Percentiles rank a stretch among this genome's conserved stretches.
Conservation (phyloP, 2,329 filamentous ascomycete genomes). For the Beauveria sp. region DNA sequence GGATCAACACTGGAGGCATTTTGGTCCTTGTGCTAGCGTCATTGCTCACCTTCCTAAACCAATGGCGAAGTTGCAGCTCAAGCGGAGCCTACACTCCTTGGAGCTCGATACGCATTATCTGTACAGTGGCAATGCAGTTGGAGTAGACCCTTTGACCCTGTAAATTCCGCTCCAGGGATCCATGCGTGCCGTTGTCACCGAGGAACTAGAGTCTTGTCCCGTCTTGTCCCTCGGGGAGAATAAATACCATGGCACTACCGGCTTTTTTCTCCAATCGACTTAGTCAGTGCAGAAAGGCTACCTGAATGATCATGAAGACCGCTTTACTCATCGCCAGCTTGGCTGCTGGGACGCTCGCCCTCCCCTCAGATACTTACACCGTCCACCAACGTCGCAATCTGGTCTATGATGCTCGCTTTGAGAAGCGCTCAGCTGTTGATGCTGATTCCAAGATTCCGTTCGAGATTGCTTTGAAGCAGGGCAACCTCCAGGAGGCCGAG, state of each 20-base stretch:
- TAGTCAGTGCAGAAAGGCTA: neutral
- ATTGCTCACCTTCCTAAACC: constrained; percentile 8
- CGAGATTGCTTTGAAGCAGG: constrained; percentile 36
- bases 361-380: constrained; percentile 18
- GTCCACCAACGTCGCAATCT: constrained; percentile 25
- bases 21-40: constrained; percentile 4
- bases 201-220: neutral
- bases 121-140: neutral
- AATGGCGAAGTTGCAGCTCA: neutral
- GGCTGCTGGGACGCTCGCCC: constrained; percentile 13
- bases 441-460: constrained; percentile 23
- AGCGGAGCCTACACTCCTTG: neutral
- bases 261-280: neutral
- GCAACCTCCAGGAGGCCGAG: constrained; percentile 37
- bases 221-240: neutral
- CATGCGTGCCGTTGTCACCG: neutral
- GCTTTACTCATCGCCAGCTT: constrained; percentile 16
- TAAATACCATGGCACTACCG: neutral
- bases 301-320: constrained; percentile 15
- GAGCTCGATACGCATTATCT: neutral
- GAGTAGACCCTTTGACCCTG: neutral
- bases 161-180: neutral
- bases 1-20: constrained; percentile 3
- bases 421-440: constrained; percentile 17
- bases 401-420: constrained; percentile 17